Evolutionary conservation across 176 grass and related monocot genomes (phyloP), one percentile per base, ranked within the genome.

Genomic region (Aegilops tauschii): DNA sequence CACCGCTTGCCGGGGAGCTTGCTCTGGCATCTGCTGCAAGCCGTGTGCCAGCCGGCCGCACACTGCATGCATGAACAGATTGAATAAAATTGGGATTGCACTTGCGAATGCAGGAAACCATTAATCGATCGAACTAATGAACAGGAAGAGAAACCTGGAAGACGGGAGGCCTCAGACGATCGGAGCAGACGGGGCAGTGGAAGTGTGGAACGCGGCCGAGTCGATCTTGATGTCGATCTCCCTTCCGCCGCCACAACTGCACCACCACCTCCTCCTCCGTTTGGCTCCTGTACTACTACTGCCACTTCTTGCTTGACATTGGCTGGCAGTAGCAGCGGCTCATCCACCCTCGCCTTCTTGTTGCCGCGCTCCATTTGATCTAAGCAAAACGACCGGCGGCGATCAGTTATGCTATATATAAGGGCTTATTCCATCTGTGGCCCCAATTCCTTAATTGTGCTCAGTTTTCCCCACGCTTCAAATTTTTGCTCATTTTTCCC

Each of bases 1-100:
- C 37, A 73, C 39, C n/a, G 70, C 70, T 45, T 73, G 70, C 39
- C 69, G 69, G 36, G 35, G 69, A 72, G 69, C 69, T 72, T 25
- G 20, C 69, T 23, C 70, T 73, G 70, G 70, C 70, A 73, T 37
- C 69, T 44, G 70, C 39, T 45, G n/a, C 39, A 73, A 16, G 70
- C 39, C 1, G 0, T 45, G 70, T 73, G 70, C n/a, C 12, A 25
- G 37, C 39, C 70, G 11, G n/a, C 70, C 70, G 39, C n/a, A 3
- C 70, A 73, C 70, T 45, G 70, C 70, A 45, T 40, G 47, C 47
- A 4, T 50, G 69, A 42, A 72, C 3, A 35, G 31, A 32, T 34
- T 16, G 10, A 68, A 69, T 37, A 5, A 37, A 21, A 69, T 21
- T 1, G 13, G 58, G 8, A 61, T 37, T 32, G 11, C 10, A 2